Base-by-base conservation (phyloP, 2,329 filamentous ascomycete species). In the Sporothrix sp. region DNA sequence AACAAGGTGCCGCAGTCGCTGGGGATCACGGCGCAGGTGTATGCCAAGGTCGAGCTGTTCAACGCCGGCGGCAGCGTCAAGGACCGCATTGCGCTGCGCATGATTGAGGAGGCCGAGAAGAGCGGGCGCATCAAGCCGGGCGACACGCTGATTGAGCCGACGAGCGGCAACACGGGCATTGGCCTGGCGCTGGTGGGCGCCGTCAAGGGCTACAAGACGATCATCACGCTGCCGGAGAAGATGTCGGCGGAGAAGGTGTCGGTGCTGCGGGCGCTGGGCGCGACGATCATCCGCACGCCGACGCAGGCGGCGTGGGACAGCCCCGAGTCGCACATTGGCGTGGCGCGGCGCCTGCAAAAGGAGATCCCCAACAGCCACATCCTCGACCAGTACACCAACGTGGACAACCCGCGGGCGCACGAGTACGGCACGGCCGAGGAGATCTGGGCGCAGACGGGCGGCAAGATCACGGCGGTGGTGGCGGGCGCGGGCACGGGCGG, bases 211-310 rank as follows among this genome's bases (percentile, higher is more conserved):
- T 98, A 97, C 76, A 91, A 91, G 70, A 94, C 90, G 36, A 97
- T 98, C 70, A 98, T 98, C 67, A 98, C 93, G 10, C 80, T 98
- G 40, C 93, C 93, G 47, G 93, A 98, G 72, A 98, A 98, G 76
- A 98, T 98, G 93, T 96, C 89, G 1, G 86, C 89, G 43, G 93
- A 98, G 70, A 98, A 98, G 70, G 93, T 98, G 35, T 85, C 91
- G 2, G 93, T 98, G 25, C 77, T 98, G 55, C 86, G 89, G 60
- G 91, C 93, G 27, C 78, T 98, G 48, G 91, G 91, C 57, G 93
- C 93, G 37, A 96, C 94, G 63, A 97, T 98, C 68, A 96, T 98
- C 66, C 84, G 93, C 50, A 98, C 93, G 4, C 93, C 93, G 21
- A 98, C 90, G 30, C 88, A 95, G 68, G 93, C 93, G 33, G 91